Conservation (phyloP, 331 rosid genomes). For the Acacia concinna region DNA sequence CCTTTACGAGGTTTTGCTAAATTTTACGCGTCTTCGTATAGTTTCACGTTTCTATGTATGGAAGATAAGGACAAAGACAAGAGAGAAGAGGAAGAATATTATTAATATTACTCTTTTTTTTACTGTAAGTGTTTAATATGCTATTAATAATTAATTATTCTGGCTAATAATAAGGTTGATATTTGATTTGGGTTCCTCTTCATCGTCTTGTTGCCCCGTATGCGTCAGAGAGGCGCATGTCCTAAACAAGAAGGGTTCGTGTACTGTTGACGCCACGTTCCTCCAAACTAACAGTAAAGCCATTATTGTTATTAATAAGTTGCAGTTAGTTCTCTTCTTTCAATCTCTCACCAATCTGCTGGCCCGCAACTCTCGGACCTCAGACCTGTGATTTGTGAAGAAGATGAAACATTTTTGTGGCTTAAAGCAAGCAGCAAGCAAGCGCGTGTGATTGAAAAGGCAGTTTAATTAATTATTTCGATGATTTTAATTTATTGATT, state of each 20-base stretch:
- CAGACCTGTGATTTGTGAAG: constrained; percentile 8
- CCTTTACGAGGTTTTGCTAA: not conserved
- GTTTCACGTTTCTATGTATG: constrained; percentile 6
- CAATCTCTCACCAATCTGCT: constrained; percentile 4
- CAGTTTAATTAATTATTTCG: constrained; percentile 21
- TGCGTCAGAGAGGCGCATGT: not conserved
- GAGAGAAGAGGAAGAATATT: not conserved
- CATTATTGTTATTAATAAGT: constrained; percentile 26
- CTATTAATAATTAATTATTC: not conserved
- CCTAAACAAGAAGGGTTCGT: constrained; percentile 11
- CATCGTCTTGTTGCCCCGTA: not conserved
- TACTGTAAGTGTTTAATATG: not conserved
- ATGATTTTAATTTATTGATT: constrained; percentile 25
- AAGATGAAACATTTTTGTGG: too few species aligned
- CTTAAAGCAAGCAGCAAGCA: too few species aligned
- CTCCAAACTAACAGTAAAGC: constrained; percentile 1
- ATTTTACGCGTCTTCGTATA: not conserved
- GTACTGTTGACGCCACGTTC: constrained; percentile 13
- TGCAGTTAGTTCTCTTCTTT: not conserved
- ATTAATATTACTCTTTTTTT: not conserved
- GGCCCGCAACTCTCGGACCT: constrained; percentile 17
- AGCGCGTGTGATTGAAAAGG: constrained; percentile 14
- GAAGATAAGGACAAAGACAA: not conserved
- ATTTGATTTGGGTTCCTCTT: too few species aligned
- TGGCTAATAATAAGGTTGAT: not conserved